Conservation (phyloP, 2,329 filamentous ascomycete genomes). For the Colletotrichum sp. region DNA sequence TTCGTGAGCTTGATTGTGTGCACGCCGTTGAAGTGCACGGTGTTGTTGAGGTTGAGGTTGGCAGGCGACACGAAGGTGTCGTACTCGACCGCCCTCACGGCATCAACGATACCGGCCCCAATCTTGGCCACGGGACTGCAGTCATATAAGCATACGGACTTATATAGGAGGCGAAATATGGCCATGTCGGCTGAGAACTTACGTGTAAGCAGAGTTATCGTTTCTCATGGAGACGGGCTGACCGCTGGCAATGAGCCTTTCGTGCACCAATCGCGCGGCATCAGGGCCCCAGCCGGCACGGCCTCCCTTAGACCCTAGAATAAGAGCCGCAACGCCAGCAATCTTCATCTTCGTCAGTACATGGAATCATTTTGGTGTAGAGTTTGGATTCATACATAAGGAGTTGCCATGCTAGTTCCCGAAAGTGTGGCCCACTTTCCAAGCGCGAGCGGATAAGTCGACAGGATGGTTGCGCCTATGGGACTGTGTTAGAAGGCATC, state of each 20-base stretch:
- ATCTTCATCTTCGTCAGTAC: slow-evolving; percentile 23
- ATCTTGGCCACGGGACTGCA: neutral
- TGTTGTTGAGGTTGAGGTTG: slow-evolving; percentile 48
- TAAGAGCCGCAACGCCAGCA: slow-evolving; percentile 42
- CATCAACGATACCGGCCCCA: slow-evolving; percentile 47
- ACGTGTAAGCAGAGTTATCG: neutral
- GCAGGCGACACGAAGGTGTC: slow-evolving; percentile 36
- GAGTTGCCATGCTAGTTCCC: slow-evolving; percentile 54
- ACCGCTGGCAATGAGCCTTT: slow-evolving; percentile 25
- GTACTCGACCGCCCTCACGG: slow-evolving; percentile 41
- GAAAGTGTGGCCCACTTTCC: neutral
- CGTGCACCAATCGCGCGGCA: slow-evolving; percentile 30
- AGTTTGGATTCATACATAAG: slow-evolving; percentile 28
- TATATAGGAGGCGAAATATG: neutral
- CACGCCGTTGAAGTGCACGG: slow-evolving; percentile 36
- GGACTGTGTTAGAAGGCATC: neutral
- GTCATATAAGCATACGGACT: slow-evolving; percentile 13
- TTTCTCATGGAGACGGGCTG: neutral
- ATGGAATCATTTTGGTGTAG: accelerated
- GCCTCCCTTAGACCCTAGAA: slow-evolving; percentile 35
- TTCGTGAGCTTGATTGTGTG: slow-evolving; percentile 36
- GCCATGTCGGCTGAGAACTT: accelerated
- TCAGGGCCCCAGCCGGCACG: slow-evolving; percentile 23
- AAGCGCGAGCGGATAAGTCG: neutral
- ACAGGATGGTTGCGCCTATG: neutral